Base-by-base conservation (phyloP, 768 basidiomycete species). In the Suillus luteus region DNA sequence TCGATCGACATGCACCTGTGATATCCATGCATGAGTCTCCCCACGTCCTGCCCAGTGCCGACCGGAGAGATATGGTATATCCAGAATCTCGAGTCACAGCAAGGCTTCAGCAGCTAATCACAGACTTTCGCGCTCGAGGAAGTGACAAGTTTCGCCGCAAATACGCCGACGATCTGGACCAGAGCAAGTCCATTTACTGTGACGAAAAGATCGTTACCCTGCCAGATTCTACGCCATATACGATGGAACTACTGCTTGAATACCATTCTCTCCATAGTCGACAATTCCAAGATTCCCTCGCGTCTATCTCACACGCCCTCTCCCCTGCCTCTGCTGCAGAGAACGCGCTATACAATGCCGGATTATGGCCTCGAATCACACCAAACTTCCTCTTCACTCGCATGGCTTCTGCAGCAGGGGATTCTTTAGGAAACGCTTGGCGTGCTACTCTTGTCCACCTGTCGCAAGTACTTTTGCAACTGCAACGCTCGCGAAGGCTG, bases 351-450 rank as follows among this genome's bases (percentile, higher is more conserved):
- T 24, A 52, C 14, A 40, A 49, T 19, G 65, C 73, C 0, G 75
- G 75, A 10, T 70, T 75, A 62, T 82, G 81, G 80, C 82, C 81
- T 15, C 72, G 75, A 5, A 59, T 78, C 19, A 77, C 77, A 4
- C 31, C 69, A 2, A 69, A 68, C 51, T 57, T 67, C 2, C 70
- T 82, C 19, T 68, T 82, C n/a, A 62, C 61, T 19, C 65, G 49
- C 8, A 69, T 82, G 49, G 71, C 75, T 10, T 73, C 71, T 14
- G 66, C 70, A 7, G 72, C 72, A 4, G 24, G 40, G 0, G 66
- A 37, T 3, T 17, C 1, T 7, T 57, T 77, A 24, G 46, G 72
- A 1, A 27, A 59, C 1, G 27, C 65, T 14, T 83, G 82, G 81
- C 61, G 64, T 58, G 38, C 61, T 17, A 70, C 62, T 64, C 65